Evolutionary conservation across 108 stramenopile genomes (phyloP).

Genomic region (Cyclostephanos invisitatus): DNA sequence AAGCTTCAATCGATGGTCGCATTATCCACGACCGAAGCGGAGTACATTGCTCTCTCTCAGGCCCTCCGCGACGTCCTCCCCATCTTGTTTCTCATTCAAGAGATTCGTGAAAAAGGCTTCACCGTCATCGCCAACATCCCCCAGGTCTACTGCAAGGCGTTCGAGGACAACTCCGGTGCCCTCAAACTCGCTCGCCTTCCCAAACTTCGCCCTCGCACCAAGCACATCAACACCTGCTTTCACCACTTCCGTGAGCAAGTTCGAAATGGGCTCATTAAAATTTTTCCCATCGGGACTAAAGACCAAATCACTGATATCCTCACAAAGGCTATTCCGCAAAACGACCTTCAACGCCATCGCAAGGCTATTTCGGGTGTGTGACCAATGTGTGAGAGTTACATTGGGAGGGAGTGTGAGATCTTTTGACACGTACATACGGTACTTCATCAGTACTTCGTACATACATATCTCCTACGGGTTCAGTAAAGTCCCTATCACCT

Average conservation of each 20-base stretch:
- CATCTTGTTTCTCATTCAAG: neutral
- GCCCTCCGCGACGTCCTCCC: neutral
- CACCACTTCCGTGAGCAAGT: slow-evolving; percentile 40
- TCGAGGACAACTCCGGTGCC: slow-evolving; percentile 47
- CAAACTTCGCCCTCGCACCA: slow-evolving; percentile 42
- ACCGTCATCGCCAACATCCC: neutral
- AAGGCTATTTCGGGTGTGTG: neutral
- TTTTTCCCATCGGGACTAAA: slow-evolving; percentile 3
- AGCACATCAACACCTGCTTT: slow-evolving; percentile 41
- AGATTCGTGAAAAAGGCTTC: slow-evolving; percentile 21
- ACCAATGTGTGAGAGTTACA: neutral
- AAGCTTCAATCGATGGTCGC: neutral
- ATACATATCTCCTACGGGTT: too few relatives aligned
- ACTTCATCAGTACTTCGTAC: too few relatives aligned
- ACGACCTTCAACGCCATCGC: neutral
- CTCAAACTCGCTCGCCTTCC: slow-evolving; percentile 30
- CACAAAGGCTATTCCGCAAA: neutral
- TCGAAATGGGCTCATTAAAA: slow-evolving; percentile 9
- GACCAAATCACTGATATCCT: slow-evolving; percentile 6
- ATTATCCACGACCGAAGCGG: slow-evolving; percentile 1
- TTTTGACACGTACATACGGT: too few relatives aligned
- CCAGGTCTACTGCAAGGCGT: slow-evolving; percentile 34
- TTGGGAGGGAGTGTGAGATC: neutral
- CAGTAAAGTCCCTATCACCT: too few relatives aligned
- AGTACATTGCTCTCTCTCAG: neutral